Evolutionary conservation across 148 eudicot species (phyloP).

Genomic region (Arbutus unedo): DNA sequence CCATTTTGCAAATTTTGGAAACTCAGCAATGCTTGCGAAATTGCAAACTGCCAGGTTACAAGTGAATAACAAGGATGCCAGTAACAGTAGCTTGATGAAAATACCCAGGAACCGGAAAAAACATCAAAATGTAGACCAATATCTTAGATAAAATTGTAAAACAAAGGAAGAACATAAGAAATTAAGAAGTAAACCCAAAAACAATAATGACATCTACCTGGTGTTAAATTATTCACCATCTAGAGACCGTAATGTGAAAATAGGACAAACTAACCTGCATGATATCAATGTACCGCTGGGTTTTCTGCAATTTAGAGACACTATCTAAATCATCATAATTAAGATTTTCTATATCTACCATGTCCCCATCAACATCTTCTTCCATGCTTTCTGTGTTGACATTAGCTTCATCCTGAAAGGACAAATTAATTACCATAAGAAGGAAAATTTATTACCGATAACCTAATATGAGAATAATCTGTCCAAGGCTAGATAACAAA

Average conservation of each 20-base stretch:
- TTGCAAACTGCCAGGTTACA: background rate
- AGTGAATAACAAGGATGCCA: background rate
- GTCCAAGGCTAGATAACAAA: background rate
- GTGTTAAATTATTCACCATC: background rate
- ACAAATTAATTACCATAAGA: background rate
- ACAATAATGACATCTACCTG: background rate
- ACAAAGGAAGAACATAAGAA: background rate
- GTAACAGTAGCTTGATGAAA: background rate
- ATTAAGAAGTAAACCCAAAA: background rate
- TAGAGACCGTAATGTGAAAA: background rate
- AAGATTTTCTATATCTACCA: conserved; percentile 75
- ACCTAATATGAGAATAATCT: background rate
- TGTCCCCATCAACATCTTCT: conserved; percentile 79
- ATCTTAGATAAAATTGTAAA: background rate
- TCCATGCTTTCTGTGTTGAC: conserved; percentile 64
- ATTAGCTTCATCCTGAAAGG: conserved; percentile 58
- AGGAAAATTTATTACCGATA: background rate
- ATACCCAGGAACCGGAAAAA: background rate
- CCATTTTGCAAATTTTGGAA: too few relatives aligned
- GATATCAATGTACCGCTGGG: conserved; percentile 77
- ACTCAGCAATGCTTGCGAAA: too few relatives aligned
- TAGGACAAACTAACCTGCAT: conserved; percentile 62
- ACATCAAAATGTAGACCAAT: background rate
- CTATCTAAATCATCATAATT: conserved; percentile 91
- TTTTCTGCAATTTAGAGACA: conserved; percentile 79